Conservation (phyloP, 306 rosid species). For the Citrullus colocynthis region DNA sequence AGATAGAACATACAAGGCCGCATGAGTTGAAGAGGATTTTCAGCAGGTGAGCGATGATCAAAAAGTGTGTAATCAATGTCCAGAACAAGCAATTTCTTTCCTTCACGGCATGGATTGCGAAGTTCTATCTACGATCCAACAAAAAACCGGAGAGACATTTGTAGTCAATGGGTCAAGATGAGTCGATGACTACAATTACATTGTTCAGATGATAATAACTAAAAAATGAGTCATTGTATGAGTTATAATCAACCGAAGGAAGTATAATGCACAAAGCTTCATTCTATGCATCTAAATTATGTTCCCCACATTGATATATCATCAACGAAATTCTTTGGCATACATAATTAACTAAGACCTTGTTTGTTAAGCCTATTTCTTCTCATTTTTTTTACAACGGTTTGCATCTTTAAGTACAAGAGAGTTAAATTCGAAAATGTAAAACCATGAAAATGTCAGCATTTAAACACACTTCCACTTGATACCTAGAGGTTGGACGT, state of each 20-base stretch:
- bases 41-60: slow-evolving; percentile 93
- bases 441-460: neutral
- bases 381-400: too few species aligned
- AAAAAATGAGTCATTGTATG: neutral
- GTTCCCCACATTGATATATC: neutral
- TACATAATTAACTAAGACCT: neutral
- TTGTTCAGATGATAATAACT: neutral
- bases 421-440: neutral
- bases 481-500: too few species aligned
- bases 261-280: neutral
- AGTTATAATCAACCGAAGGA: neutral
- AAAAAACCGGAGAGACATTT: neutral
- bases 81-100: slow-evolving; percentile 86
- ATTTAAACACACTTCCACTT: neutral
- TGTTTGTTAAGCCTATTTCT: too few species aligned
- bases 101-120: slow-evolving; percentile 71
- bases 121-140: slow-evolving; percentile 45
- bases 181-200: neutral
- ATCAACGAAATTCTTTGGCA: neutral
- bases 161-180: neutral
- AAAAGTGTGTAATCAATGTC: slow-evolving; percentile 94
- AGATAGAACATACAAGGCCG: slow-evolving; percentile 58
- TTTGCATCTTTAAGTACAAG: too few species aligned
- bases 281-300: neutral
- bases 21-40: slow-evolving; percentile 91